Percentiles rank a stretch among this genome's conserved stretches.
These are phyloP conservation scores for Alternaria panax DNA, from an alignment of 2,329 filamentous ascomycete species.

Conservation along the genomic window DNA sequence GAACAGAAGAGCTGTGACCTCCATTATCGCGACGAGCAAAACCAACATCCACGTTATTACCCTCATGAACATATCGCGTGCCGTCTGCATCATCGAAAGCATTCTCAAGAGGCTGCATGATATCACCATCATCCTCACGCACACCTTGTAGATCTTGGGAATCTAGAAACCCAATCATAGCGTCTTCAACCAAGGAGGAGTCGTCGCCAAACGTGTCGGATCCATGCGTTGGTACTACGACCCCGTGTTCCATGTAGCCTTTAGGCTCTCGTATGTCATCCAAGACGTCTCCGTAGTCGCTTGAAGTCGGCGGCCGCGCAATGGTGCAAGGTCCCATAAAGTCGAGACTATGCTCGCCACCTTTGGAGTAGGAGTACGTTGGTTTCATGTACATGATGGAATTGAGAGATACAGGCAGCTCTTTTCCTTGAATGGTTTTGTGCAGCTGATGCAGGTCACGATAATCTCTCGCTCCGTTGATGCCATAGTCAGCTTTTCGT, in stretches of 20 bases:
- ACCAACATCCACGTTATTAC: conserved; percentile 1
- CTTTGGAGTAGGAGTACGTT: conserved; percentile 34
- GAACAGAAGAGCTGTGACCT: background rate
- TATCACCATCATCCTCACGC: background rate
- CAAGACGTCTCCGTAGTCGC: conserved; percentile 40
- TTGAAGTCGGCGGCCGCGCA: conserved; percentile 19
- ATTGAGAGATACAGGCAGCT: conserved; percentile 28
- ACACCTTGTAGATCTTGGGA: conserved; percentile 32
- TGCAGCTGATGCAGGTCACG: conserved; percentile 37
- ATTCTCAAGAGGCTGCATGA: background rate
- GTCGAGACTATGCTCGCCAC: conserved; percentile 30
- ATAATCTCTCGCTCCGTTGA: conserved; percentile 27
- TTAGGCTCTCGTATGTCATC: background rate
- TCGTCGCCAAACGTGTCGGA: conserved; percentile 40
- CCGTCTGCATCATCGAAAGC: conserved; percentile 10
- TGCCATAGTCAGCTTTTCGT: conserved; percentile 25
- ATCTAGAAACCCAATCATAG: conserved; percentile 42
- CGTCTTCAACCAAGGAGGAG: conserved; percentile 42
- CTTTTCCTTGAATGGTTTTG: conserved; percentile 30
- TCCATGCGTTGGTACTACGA: background rate
- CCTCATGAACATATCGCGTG: conserved; percentile 7
- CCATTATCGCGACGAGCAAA: background rate
- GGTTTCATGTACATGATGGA: conserved; percentile 40
- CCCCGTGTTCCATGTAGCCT: background rate
- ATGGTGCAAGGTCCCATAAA: conserved; percentile 22